Base-by-base conservation (phyloP, 1,284 basidiomycete species). In the Uromyces viciae-fabae region DNA sequence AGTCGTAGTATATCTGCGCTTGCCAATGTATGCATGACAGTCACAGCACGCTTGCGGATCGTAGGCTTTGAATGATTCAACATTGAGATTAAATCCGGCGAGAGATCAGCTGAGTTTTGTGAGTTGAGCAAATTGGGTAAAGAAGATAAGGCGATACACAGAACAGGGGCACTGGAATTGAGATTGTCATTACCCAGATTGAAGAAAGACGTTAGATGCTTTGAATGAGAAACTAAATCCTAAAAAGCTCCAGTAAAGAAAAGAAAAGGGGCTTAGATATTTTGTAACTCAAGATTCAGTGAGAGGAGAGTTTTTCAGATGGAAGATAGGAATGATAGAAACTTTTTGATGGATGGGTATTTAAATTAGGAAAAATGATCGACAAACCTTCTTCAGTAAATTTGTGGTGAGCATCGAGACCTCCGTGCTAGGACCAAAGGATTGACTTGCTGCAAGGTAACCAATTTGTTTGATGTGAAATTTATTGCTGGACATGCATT, bases 361-460 rank as follows among this genome's bases (percentile, higher is more conserved):
- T n/a, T 43, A 2, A 14, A 33, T 43, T 4, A 56, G 8, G n/a
- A 36, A 43, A 43, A 71, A 36, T 11, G 8, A 49, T 25, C n/a
- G 22, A 84, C 90, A 82, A 82, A 94, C 95, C 90, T 99, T 99
- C 89, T 99, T 98, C 84, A 99, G 89, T 40, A 96, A 89, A 87
- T 99, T 99, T 11, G 97, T 98, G 0, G 96, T 97, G 64, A 99
- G 90, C 89, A 99, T 98, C 31, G 98, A 90, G 52, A 99, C 96
- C 84, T 99, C 96, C 0, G 95, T 98, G 82, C 97, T 94, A 82
- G 94, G 90, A 40, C 92, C 90, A 86, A 99, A 99, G 0, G 94
- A 95, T 86, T 97, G 94, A 0, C 90, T 89, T 0, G 97, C 95
- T 0, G 93, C 97, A 19, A 99, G 91, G 87, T 99, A 99, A 19